A percentile compares a stretch with the other conserved stretches of the same genome.
phyloP scores from a whole-genome alignment of 1,284 basidiomycete species.

The Nidula niveotomentosa region DNA sequence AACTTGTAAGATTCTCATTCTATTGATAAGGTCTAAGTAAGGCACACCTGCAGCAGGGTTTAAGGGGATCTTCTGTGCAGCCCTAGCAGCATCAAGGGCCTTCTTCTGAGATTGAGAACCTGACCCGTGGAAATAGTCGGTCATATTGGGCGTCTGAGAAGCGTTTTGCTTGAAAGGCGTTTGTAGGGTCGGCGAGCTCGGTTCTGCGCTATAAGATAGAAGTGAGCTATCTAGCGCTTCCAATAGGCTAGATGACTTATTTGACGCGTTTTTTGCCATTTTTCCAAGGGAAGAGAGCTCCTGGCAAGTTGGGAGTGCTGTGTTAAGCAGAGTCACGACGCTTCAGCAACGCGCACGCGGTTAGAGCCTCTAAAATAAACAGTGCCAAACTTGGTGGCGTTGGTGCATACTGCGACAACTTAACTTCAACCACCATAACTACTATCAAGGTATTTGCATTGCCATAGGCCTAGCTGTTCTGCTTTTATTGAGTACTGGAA shows the following conservation, averaged over 20 bases:
- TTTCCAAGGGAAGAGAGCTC: background rate
- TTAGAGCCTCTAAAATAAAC: no score
- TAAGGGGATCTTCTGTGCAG: background rate
- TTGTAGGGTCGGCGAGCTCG: background rate
- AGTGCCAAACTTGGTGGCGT: no score
- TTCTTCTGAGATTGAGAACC: background rate
- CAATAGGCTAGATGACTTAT: background rate
- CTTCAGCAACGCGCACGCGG: no score
- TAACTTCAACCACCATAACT: no score
- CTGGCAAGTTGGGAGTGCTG: no score
- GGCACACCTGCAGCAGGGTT: background rate
- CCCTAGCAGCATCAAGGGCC: background rate
- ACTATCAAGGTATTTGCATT: no score
- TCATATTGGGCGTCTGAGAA: background rate
- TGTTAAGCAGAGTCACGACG: no score
- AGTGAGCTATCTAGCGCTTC: conserved; percentile 1
- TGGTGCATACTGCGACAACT: no score
- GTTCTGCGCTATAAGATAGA: background rate
- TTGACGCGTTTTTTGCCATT: background rate
- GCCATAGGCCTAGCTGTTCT: no score
- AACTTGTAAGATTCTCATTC: background rate
- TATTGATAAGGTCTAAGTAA: background rate
- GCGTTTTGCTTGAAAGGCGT: background rate
- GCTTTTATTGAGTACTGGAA: no score
- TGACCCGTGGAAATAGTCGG: background rate